Conservation (phyloP, 1,139 yeast species). For the Suhomyces ambrosiae region DNA sequence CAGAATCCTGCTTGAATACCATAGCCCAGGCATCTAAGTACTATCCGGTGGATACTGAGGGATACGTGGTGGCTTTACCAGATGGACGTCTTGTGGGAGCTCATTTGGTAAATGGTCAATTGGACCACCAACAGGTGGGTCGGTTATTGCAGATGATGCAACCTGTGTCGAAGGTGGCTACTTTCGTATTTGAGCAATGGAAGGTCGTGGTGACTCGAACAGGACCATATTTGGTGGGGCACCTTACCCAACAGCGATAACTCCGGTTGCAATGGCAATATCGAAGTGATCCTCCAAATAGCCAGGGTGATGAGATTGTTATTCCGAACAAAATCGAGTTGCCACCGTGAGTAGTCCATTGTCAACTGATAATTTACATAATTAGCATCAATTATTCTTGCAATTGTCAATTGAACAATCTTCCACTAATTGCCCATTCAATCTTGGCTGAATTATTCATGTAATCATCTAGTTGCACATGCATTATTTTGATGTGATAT, state of each 20-base stretch:
- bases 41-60: conserved; percentile 3
- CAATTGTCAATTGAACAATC: no score
- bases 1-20: no score
- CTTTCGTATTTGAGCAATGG: conserved; percentile 1
- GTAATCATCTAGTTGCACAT: no score
- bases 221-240: conserved; percentile 2
- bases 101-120: background rate
- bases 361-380: no score
- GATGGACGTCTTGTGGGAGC: conserved; percentile 4
- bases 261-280: background rate
- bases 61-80: conserved; percentile 3
- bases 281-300: no score
- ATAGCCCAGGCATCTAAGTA: conserved; percentile 2
- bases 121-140: background rate
- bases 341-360: no score
- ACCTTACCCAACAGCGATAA: conserved; percentile 1
- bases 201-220: conserved; percentile 2
- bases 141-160: conserved; percentile 3
- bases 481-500: no score
- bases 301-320: no score
- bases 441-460: no score
- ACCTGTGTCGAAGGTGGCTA: conserved; percentile 1
- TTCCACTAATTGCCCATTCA: no score
- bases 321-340: no score
- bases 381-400: no score